phyloP scores from a whole-genome alignment of 208 protist genomes.

The Polymyxa betae region DNA sequence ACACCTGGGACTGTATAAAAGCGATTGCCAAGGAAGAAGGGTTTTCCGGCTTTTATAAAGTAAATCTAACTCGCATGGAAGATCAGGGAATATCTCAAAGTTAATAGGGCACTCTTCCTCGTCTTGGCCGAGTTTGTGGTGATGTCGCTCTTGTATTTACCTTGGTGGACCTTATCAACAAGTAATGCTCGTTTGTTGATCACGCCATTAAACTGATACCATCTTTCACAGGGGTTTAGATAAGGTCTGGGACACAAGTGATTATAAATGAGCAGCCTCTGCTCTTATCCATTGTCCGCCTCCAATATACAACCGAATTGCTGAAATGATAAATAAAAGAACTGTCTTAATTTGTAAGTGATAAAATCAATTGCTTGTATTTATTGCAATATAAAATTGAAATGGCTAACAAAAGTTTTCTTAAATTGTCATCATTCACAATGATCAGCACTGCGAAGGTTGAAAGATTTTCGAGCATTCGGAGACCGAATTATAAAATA shows the following conservation, averaged over 20 bases:
- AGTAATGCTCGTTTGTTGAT: not conserved
- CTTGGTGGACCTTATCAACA: not conserved
- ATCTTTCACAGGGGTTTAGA: not conserved
- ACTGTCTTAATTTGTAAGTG: too few species aligned
- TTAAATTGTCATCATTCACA: too few species aligned
- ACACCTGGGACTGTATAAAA: not conserved
- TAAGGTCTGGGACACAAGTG: not conserved
- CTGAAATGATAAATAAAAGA: too few species aligned
- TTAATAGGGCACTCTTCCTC: conserved; percentile 1
- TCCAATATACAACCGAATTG: too few species aligned
- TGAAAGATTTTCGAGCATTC: not conserved
- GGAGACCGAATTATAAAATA: not conserved
- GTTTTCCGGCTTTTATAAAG: not conserved
- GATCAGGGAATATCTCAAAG: not conserved
- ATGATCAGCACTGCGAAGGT: too few species aligned
- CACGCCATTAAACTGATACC: not conserved
- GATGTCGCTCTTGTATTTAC: conserved; percentile 18
- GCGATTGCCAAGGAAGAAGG: not conserved
- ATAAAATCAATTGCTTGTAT: too few species aligned
- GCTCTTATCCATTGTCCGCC: too few species aligned
- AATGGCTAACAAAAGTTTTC: too few species aligned
- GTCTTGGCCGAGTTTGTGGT: not conserved
- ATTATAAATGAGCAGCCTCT: conserved; percentile 4
- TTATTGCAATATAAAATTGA: too few species aligned
- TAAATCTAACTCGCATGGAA: not conserved